Base-by-base conservation (phyloP, 208 protist genomes). In the Wallacemonas rigidus region DNA sequence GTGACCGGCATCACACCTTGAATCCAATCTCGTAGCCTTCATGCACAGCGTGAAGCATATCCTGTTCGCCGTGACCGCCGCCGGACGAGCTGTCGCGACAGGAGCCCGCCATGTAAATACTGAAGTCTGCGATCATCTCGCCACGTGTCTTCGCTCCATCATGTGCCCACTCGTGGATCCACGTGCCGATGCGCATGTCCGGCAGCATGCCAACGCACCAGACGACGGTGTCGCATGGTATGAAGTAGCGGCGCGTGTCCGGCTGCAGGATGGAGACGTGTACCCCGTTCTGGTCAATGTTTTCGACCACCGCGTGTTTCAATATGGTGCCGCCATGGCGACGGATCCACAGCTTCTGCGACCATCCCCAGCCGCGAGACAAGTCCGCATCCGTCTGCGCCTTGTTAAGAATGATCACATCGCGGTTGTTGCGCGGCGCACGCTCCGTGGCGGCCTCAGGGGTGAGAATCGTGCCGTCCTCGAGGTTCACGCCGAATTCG, bases 91-190 rank as follows among this genome's bases (percentile, higher is more conserved):
- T 87, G 65, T 96, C 91, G 43, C 91, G 85, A 67, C 89, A 94
- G 5, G 87, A 82, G 26, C 91, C 91, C 1, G 79, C 83, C 11
- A 71, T 80, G 82, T 96, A 96, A 50, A 96, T 82, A 62, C 83
- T 79, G 67, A 96, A 96, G 69, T 92, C 88, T 0, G 9, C 35
- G 35, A 90, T 86, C 86, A 93, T 91, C 71, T 94, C 86, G 1
- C 91, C 91, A 1, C 91, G 82, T 26, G 54, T n/a, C 51, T 83
- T 84, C 9, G 91, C 89, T 8, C 91, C 91, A 53, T 96, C 89
- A 51, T 93, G 87, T 82, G 91, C 90, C 86, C 87, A 96, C 72
- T 96, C 91, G 56, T 93, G 89, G 11, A 96, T 85, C 88, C 87
- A 93, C 7, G 89, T 93, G 63, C 89, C 87, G 39, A 92, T 82